Base-by-base conservation (phyloP, 768 basidiomycete species). In the Kwoniella shandongensis region DNA sequence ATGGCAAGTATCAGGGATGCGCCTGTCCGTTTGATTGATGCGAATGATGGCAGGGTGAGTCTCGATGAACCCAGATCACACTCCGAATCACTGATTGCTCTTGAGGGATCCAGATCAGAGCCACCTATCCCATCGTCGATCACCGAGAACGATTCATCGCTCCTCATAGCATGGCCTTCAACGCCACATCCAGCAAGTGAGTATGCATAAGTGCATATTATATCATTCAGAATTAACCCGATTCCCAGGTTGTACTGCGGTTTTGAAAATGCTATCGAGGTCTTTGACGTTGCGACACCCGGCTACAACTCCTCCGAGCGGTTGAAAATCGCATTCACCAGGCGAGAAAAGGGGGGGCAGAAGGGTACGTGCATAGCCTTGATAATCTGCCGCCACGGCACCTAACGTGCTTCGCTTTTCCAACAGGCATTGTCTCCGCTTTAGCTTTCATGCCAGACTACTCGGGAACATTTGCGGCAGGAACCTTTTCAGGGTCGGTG, bases 61-160 rank as follows among this genome's bases (percentile, higher is more conserved):
- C 13, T 36, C 46, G n/a, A n/a, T 45, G 26, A 36, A 26, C 46
- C 27, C 23, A 20, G 40, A 12, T 32, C 11, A 39, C 22, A 38
- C 18, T 30, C 49, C 23, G 20, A 23, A 25, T 10, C 18, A 8
- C 25, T 40, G 27, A 27, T 22, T 8, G 18, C 36, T 65, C 22
- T 25, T 44, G 27, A 64, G 3, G 17, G 7, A 25, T 51, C 20
- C 69, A 96, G 93, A 82, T 90, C 18, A 84, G 93, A 17, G 94
- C 92, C 0, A 92, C 90, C 0, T 97, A 98, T 74, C 81, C 81
- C 38, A 94, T 97, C 36, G 83, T 97, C 10, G 92, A 97, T 74
- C 93, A 98, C 67, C 81, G 88, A n/a, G 94, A 97, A 77, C 83
- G 92, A 29, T 85, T 89, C 51, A 80, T 96, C 38, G 91, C 90